Conservation (phyloP, 306 rosid genomes). For the Lathyrus tuberosus region DNA sequence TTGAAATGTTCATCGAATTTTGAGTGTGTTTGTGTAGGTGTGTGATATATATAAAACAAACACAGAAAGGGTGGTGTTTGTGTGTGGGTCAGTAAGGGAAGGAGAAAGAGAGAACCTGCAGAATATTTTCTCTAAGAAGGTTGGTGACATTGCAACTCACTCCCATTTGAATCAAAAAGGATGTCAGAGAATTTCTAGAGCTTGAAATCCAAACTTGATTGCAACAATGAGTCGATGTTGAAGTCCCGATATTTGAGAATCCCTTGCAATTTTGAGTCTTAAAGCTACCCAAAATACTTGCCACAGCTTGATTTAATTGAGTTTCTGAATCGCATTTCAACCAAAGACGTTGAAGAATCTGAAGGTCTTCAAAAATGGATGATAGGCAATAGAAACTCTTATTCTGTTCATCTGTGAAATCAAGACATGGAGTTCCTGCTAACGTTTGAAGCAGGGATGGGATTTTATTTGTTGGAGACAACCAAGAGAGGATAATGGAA, state of each 20-base stretch:
- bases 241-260: not conserved
- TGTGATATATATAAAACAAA: too few species aligned
- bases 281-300: not conserved
- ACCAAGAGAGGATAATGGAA: too few species aligned
- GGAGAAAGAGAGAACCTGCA: not conserved
- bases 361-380: too few species aligned
- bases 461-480: too few species aligned
- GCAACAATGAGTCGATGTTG: not conserved
- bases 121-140: not conserved
- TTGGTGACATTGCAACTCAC: not conserved
- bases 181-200: not conserved
- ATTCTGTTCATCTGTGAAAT: too few species aligned
- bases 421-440: too few species aligned
- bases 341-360: too few species aligned
- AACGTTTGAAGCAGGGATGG: too few species aligned
- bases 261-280: not conserved
- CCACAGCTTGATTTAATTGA: too few species aligned
- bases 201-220: not conserved
- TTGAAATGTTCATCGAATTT: not conserved
- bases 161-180: constrained; percentile 21
- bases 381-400: too few species aligned
- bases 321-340: too few species aligned
- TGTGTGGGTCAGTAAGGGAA: not conserved
- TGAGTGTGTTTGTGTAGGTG: not conserved
- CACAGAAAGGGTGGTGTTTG: not conserved